These are phyloP conservation scores for Lithocarpus polystachyus DNA, from an alignment of 306 rosid genomes.

Conservation along the genomic window DNA sequence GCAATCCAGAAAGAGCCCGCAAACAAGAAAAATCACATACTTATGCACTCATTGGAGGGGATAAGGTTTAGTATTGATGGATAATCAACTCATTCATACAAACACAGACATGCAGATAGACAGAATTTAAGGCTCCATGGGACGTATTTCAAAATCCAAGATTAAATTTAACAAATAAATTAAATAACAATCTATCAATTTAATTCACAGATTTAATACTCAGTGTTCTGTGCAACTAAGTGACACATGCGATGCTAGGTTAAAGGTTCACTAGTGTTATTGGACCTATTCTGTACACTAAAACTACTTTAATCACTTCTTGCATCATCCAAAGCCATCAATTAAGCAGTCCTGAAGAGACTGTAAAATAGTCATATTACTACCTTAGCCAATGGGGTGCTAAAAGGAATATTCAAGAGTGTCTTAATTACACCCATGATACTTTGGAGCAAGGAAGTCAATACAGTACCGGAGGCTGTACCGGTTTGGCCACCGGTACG, in stretches of 20 bases:
- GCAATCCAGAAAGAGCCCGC: slow-evolving; percentile 83
- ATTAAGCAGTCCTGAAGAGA: background rate
- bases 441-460: too few species aligned
- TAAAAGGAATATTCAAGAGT: slow-evolving; percentile 63
- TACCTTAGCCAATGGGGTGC: slow-evolving; percentile 84
- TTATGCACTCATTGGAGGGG: background rate
- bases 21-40: slow-evolving; percentile 18
- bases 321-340: background rate
- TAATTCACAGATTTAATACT: background rate
- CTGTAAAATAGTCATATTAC: background rate
- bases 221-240: background rate
- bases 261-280: background rate
- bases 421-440: slow-evolving; percentile 54
- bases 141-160: background rate
- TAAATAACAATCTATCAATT: background rate
- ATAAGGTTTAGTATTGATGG: background rate
- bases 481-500: too few species aligned
- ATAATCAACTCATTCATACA: background rate
- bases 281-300: background rate
- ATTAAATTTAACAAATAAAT: background rate
- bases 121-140: background rate
- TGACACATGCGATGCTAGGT: background rate
- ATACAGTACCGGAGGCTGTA: too few species aligned
- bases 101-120: background rate
- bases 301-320: background rate